Conservation (phyloP, 768 basidiomycete species). For the Termitomyces titanicus region DNA sequence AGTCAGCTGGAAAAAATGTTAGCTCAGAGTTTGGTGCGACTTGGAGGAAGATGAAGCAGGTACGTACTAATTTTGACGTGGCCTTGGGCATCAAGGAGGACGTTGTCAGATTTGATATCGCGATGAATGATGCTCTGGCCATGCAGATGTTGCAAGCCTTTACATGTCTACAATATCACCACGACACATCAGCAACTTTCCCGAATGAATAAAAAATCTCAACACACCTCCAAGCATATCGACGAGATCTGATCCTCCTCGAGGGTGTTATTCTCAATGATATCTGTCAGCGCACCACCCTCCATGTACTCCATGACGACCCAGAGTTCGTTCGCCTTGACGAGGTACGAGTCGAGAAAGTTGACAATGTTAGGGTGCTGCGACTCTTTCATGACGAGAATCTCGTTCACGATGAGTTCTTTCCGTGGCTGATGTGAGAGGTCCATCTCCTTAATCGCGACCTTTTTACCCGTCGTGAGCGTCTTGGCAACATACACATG, state of each 20-base stretch:
- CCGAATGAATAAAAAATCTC: not conserved
- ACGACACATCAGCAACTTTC: not conserved
- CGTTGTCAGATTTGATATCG: conserved; percentile 96
- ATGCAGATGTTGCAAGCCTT: conserved; percentile 89
- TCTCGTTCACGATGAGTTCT: conserved; percentile 97
- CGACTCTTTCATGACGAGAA: conserved; percentile 97
- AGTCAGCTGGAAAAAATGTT: conserved; percentile 63
- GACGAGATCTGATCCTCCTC: conserved; percentile 95
- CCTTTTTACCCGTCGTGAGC: conserved; percentile 77
- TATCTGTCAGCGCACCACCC: conserved; percentile 94
- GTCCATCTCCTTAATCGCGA: conserved; percentile 99
- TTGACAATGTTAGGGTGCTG: conserved; percentile 98
- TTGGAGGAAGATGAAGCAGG: not conserved
- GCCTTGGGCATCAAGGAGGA: conserved; percentile 87
- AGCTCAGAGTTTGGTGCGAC: not conserved
- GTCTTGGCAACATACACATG: conserved; percentile 98
- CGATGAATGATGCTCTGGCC: conserved; percentile 94
- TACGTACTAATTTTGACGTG: conserved; percentile 95
- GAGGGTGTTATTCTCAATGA: conserved; percentile 94
- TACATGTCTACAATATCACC: conserved; percentile 82
- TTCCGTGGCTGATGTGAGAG: conserved; percentile 92
- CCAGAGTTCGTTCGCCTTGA: conserved; percentile 89
- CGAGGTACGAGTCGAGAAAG: conserved; percentile 87
- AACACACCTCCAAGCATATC: conserved; percentile 83
- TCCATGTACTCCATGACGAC: conserved; percentile 99